A percentile compares a stretch with the other conserved stretches of the same genome.
Evolutionary conservation across 257 asterid species (phyloP).

Genomic region (Hygrophila difformis): DNA sequence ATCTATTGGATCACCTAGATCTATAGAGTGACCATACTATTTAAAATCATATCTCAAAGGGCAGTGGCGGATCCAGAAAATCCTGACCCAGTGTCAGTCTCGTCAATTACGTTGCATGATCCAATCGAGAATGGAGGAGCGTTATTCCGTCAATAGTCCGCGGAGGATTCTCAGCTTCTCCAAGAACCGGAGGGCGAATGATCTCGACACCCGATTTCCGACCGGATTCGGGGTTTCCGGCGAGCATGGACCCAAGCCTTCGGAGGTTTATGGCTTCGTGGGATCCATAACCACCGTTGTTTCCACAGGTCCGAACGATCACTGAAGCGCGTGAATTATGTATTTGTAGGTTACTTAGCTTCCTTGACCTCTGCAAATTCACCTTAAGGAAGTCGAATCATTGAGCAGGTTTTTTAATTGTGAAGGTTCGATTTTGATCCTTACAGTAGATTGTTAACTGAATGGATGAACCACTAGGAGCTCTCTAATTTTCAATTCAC

Average conservation of each 20-base stretch:
- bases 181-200: conserved; percentile 41
- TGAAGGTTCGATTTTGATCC: too few species aligned
- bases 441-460: conserved; percentile 2
- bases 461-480: conserved; percentile 1
- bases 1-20: neutral
- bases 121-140: conserved; percentile 63
- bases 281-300: conserved; percentile 90
- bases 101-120: too few species aligned
- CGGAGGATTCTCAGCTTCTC: conserved; percentile 73
- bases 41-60: neutral
- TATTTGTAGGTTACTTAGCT: neutral
- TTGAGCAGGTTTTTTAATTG: too few species aligned
- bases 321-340: too few species aligned
- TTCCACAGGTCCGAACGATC: conserved; percentile 63
- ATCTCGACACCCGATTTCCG: conserved; percentile 35
- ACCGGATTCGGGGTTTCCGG: conserved; percentile 30
- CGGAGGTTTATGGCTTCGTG: conserved; percentile 91
- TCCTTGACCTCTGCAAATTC: neutral
- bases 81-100: too few species aligned
- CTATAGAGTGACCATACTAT: neutral
- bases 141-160: conserved; percentile 59
- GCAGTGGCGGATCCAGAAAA: too few species aligned
- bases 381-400: too few species aligned
- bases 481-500: neutral
- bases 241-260: conserved; percentile 54